Conservation (phyloP, 1,284 basidiomycete species). For the Pholiota adiposa region DNA sequence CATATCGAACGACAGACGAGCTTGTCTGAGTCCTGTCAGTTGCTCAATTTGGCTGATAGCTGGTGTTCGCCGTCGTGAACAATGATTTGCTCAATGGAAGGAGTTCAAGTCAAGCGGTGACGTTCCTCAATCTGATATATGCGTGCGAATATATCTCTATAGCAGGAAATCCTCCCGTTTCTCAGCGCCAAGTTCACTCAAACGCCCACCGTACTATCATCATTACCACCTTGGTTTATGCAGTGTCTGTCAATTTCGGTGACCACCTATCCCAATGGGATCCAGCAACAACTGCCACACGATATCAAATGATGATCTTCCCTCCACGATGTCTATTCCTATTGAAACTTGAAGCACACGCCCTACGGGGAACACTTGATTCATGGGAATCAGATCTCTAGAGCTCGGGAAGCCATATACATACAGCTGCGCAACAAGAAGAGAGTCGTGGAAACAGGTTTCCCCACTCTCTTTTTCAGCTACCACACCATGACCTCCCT, state of each 20-base stretch:
- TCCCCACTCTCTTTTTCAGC: neutral
- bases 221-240: neutral
- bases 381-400: neutral
- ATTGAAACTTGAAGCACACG: neutral
- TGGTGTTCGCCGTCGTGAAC: neutral
- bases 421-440: neutral
- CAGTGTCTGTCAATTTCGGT: neutral
- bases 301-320: neutral
- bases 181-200: neutral
- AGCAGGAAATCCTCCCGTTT: neutral
- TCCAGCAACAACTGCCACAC: neutral
- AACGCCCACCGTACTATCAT: neutral
- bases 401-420: neutral
- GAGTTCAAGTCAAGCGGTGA: neutral
- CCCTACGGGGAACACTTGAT: neutral
- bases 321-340: neutral
- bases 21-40: slow-evolving; percentile 1
- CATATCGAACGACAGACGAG: slow-evolving; percentile 6
- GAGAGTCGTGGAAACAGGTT: neutral
- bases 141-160: neutral
- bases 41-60: neutral
- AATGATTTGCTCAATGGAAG: neutral
- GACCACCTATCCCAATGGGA: neutral
- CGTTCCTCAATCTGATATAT: neutral
- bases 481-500: neutral